Evolutionary conservation across 1,284 basidiomycete species (phyloP).

Genomic region (Cutaneotrichosporon dermatis): DNA sequence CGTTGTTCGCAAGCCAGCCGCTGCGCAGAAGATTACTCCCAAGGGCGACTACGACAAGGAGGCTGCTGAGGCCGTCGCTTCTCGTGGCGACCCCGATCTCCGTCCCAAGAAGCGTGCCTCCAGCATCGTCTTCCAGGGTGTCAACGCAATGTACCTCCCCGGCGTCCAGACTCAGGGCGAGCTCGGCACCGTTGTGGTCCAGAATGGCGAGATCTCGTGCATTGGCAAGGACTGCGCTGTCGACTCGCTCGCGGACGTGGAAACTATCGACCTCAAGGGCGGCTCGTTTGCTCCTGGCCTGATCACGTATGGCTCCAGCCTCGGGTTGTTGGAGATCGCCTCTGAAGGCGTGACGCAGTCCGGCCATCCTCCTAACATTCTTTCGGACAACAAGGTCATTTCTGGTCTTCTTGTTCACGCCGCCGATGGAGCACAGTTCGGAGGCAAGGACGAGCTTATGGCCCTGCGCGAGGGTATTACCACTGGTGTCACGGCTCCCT

Average conservation of each 20-base stretch:
- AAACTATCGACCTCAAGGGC: slow-evolving; percentile 47
- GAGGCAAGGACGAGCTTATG: slow-evolving; percentile 60
- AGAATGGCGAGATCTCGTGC: slow-evolving; percentile 48
- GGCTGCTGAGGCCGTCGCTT: slow-evolving; percentile 33
- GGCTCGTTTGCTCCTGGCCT: slow-evolving; percentile 49
- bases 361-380: slow-evolving; percentile 46
- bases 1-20: slow-evolving; percentile 36
- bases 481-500: slow-evolving; percentile 54
- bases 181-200: slow-evolving; percentile 30
- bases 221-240: slow-evolving; percentile 29
- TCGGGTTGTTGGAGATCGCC: slow-evolving; percentile 51
- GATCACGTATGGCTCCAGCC: slow-evolving; percentile 46
- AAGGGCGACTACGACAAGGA: slow-evolving; percentile 42
- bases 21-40: slow-evolving; percentile 37
- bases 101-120: slow-evolving; percentile 29
- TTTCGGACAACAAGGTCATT: slow-evolving; percentile 52
- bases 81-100: slow-evolving; percentile 46
- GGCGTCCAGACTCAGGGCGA: slow-evolving; percentile 2
- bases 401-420: slow-evolving; percentile 60
- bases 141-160: slow-evolving; percentile 33
- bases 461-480: slow-evolving; percentile 58
- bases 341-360: slow-evolving; percentile 64
- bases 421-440: slow-evolving; percentile 68
- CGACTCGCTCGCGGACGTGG: slow-evolving; percentile 12
- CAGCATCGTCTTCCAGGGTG: slow-evolving; percentile 46